Evolutionary conservation across 1,284 basidiomycete species (phyloP).

Genomic region (Cutaneotrichosporon spelunceum): DNA sequence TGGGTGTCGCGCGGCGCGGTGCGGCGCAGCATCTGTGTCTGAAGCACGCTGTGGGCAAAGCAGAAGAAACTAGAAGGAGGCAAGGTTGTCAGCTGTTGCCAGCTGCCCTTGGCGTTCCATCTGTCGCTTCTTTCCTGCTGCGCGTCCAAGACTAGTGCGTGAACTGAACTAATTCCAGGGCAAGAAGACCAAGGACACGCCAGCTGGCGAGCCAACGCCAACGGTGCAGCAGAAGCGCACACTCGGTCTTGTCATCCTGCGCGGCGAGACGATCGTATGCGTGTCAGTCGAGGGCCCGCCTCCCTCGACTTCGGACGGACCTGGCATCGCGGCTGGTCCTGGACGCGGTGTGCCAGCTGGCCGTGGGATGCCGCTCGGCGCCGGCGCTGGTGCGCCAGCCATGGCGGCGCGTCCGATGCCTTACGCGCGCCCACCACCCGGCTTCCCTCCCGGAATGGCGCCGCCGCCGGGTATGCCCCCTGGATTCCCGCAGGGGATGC

Average conservation of each 20-base stretch:
- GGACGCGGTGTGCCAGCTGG: conserved; percentile 94
- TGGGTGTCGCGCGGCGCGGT: conserved; percentile 21
- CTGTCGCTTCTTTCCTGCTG: background rate
- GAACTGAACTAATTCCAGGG: conserved; percentile 31
- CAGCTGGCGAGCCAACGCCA: conserved; percentile 59
- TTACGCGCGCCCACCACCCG: conserved; percentile 59
- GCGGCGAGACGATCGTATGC: conserved; percentile 95
- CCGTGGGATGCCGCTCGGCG: conserved; percentile 91
- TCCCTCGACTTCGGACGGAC: conserved; percentile 83
- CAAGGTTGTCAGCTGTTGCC: background rate
- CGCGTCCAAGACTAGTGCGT: background rate
- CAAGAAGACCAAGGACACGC: conserved; percentile 49
- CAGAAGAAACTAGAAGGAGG: background rate
- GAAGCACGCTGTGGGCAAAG: too few relatives aligned
- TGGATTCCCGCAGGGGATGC: conserved; percentile 39
- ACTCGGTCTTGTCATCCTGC: conserved; percentile 89
- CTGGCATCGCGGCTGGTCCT: conserved; percentile 63
- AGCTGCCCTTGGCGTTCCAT: background rate
- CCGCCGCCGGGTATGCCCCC: conserved; percentile 52
- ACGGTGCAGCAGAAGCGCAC: conserved; percentile 95
- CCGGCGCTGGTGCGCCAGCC: conserved; percentile 57
- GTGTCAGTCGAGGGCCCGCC: conserved; percentile 94
- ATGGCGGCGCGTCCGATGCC: conserved; percentile 78
- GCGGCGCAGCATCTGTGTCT: background rate
- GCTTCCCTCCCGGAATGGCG: conserved; percentile 66